Conservation (phyloP, 1,139 yeast species). For the Geotrichum histeridarum region DNA sequence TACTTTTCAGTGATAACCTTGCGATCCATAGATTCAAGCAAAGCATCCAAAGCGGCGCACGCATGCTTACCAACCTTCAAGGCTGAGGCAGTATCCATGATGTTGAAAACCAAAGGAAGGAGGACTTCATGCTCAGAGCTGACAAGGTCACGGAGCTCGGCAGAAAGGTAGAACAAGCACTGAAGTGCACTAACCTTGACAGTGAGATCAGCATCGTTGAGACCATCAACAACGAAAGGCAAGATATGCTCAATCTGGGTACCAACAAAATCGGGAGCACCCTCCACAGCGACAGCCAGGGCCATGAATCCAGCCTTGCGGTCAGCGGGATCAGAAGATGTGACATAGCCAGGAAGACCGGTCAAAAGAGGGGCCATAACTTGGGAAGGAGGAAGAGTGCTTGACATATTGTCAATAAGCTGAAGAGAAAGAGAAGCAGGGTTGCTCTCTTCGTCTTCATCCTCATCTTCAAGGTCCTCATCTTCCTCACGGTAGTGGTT, state of each 20-base stretch:
- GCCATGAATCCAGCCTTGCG: slow-evolving; percentile 85
- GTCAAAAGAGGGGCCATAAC: slow-evolving; percentile 77
- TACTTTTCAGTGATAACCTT: slow-evolving; percentile 73
- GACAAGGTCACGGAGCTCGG: slow-evolving; percentile 77
- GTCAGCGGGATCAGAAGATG: slow-evolving; percentile 63
- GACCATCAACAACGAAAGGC: slow-evolving; percentile 66
- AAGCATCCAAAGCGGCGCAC: slow-evolving; percentile 83
- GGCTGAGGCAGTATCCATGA: slow-evolving; percentile 81
- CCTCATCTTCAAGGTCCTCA: slow-evolving; percentile 68
- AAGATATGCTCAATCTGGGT: slow-evolving; percentile 69
- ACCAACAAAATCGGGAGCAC: slow-evolving; percentile 89
- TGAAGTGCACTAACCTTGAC: slow-evolving; percentile 86
- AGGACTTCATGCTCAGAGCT: slow-evolving; percentile 78
- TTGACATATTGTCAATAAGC: slow-evolving; percentile 70
- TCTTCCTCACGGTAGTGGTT: slow-evolving; percentile 64
- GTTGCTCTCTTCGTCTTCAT: slow-evolving; percentile 84
- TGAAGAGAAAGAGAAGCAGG: slow-evolving; percentile 78
- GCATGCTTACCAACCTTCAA: slow-evolving; percentile 87
- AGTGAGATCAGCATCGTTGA: slow-evolving; percentile 68
- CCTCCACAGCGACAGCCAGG: slow-evolving; percentile 78
- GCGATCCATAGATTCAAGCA: slow-evolving; percentile 85
- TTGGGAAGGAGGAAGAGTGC: slow-evolving; percentile 88
- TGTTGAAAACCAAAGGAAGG: slow-evolving; percentile 78
- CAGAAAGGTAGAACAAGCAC: slow-evolving; percentile 70
- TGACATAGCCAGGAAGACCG: slow-evolving; percentile 56